Evolutionary conservation across 768 basidiomycete genomes (phyloP), one percentile per base, ranked within the genome.

Genomic region (Pilatotrama ljubarskyi): DNA sequence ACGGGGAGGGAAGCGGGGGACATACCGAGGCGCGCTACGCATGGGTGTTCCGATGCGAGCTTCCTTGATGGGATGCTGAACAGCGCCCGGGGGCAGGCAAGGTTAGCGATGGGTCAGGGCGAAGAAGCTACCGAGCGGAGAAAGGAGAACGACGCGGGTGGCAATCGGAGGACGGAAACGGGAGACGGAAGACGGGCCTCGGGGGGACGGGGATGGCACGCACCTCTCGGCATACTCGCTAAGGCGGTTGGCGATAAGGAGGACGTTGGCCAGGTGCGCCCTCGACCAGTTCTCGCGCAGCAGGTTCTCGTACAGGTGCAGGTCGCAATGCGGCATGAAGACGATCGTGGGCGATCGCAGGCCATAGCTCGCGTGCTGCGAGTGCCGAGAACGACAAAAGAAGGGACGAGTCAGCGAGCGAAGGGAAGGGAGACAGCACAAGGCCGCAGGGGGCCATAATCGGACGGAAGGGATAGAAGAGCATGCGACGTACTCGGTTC

Each of bases 271-370:
- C 51, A 90, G 71, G 20, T 73, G 73, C 26, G 76, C 75, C 26
- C 59, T 68, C 46, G 76, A 73, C 85, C 86, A 88, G 69, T 90
- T 90, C 13, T 79, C 78, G 58, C 79, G 78, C 55, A 91, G 72
- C 44, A 90, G 67, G 63, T 74, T 78, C 68, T 92, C 88, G 70
- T 91, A 89, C 25, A 91, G 77, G 61, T 79, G 79, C 71, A 87
- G 68, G 67, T 89, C 87, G 69, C 90, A 91, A 71, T 91, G 90
- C 20, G 88, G 90, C 88, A 91, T 90, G 74, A 83, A 90, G 54
- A 86, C 75, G 55, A 92, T 76, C 47, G 87, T 89, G 63, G 85
- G 83, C 55, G 63, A 51, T 25, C 64, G 61, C 47, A 75, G 36
- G 15, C 59, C 55, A 57, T 78, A 70, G 53, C 69, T 70, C 22